Conservation (phyloP, 495 filamentous ascomycete genomes). For the Alectoria sarmentosa region DNA sequence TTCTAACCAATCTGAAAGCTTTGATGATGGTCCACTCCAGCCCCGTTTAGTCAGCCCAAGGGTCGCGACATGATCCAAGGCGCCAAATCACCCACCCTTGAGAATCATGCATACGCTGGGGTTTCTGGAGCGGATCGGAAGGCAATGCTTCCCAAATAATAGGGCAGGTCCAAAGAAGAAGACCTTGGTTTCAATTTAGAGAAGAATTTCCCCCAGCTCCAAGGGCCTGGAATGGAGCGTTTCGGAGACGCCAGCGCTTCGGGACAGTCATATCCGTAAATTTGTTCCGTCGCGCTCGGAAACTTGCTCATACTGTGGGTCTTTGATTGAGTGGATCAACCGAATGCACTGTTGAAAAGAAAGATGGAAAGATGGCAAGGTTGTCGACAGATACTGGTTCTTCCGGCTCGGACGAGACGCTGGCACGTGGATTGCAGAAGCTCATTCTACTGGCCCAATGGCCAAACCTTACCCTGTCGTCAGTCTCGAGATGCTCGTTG, state of each 20-base stretch:
- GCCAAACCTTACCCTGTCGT: not conserved
- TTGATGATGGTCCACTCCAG: not conserved
- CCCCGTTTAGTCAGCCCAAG: not conserved
- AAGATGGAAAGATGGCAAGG: not conserved
- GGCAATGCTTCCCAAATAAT: not conserved
- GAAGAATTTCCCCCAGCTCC: not conserved
- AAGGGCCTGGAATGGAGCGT: not conserved
- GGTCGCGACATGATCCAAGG: not conserved
- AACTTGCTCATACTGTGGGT: not conserved
- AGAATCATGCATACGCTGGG: not conserved
- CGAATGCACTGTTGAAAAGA: not conserved
- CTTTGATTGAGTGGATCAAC: not conserved
- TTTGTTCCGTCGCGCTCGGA: not conserved
- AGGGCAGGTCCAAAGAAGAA: not conserved
- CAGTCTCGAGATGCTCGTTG: not conserved
- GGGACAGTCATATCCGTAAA: not conserved
- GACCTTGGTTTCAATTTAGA: not conserved
- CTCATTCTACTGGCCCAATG: not conserved
- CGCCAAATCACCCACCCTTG: not conserved
- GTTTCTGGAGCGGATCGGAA: not conserved
- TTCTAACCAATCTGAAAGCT: not conserved
- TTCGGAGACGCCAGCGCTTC: not conserved
- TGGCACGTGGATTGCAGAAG: not conserved
- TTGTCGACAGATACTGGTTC: not conserved
- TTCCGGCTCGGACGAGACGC: not conserved